Percentiles rank a stretch among this genome's conserved stretches.
Evolutionary conservation across 164 flowering plant genomes (phyloP).

Genomic region (Tinospora cordifolia): DNA sequence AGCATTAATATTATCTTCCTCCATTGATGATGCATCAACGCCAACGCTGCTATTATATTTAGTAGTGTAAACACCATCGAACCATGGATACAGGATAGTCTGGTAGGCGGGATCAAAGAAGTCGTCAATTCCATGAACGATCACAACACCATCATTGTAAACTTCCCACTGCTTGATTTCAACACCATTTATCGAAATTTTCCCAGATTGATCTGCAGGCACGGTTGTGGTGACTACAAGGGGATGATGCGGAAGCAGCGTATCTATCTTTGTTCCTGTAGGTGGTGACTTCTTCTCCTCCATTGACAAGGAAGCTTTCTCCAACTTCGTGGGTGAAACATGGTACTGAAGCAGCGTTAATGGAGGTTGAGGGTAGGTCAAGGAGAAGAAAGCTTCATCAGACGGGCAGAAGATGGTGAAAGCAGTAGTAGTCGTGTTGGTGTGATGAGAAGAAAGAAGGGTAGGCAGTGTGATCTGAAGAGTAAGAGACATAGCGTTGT

Average conservation of each 20-base stretch:
- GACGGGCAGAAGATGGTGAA: slow-evolving; percentile 13
- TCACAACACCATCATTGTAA: slow-evolving; percentile 7
- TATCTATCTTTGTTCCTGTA: slow-evolving; percentile 6
- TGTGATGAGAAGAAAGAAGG: neutral
- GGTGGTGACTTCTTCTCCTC: neutral
- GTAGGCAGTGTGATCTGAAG: neutral
- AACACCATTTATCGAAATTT: slow-evolving; percentile 7
- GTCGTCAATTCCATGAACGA: slow-evolving; percentile 13
- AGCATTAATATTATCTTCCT: too few species aligned
- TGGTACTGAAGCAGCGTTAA: slow-evolving; percentile 1
- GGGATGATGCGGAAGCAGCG: slow-evolving; percentile 12
- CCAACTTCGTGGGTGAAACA: neutral
- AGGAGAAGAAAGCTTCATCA: neutral
- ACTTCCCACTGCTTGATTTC: slow-evolving; percentile 10
- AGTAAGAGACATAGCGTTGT: too few species aligned
- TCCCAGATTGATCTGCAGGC: neutral
- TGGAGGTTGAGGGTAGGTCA: neutral
- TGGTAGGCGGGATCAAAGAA: slow-evolving; percentile 12
- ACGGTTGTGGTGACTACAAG: slow-evolving; percentile 7
- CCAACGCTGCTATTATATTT: too few species aligned
- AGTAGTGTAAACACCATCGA: too few species aligned
- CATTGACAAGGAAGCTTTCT: neutral
- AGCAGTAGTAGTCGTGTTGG: neutral
- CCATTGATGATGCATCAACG: too few species aligned
- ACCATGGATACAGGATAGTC: slow-evolving; percentile 6